These are phyloP conservation scores for Sergeia podlipaevii DNA, from an alignment of 208 protist species.

Conservation along the genomic window DNA sequence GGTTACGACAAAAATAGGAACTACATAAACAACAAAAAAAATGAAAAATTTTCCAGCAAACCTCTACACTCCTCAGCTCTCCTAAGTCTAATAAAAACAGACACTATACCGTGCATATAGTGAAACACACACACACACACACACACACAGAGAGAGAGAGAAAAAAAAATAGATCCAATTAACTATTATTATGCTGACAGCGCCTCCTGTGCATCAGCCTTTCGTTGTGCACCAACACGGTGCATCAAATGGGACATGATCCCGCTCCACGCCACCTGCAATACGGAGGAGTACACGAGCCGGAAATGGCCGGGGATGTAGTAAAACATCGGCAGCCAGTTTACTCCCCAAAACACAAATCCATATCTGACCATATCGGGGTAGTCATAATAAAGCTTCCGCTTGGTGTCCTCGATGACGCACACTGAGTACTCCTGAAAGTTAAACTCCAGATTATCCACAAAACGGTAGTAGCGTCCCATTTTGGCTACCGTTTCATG, in stretches of 20 bases:
- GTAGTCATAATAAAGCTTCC: constrained; percentile 57
- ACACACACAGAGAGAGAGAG: background rate
- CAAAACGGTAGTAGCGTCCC: constrained; percentile 51
- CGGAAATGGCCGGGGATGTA: constrained; percentile 76
- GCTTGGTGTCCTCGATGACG: constrained; percentile 30
- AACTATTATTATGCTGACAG: background rate
- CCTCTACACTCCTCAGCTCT: too few relatives aligned
- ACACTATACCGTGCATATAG: too few relatives aligned
- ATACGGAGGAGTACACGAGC: constrained; percentile 48
- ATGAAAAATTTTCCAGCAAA: too few relatives aligned
- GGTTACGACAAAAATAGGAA: too few relatives aligned
- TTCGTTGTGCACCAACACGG: constrained; percentile 17
- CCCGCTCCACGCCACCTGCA: constrained; percentile 73
- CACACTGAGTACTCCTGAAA: constrained; percentile 48
- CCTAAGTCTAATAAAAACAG: too few relatives aligned
- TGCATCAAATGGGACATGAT: constrained; percentile 78
- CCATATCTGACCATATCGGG: constrained; percentile 63
- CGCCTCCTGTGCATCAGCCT: constrained; percentile 8
- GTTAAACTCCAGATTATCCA: constrained; percentile 48
- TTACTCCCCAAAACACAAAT: constrained; percentile 66
- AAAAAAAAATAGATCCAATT: constrained; percentile 7
- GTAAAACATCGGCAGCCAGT: constrained; percentile 85
- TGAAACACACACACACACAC: too few relatives aligned
- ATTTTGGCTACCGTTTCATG: constrained; percentile 40
- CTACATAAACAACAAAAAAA: constrained; percentile 10